Evolutionary conservation across 2,329 filamentous ascomycete species (phyloP), one percentile per base, ranked within the genome.

Genomic region (Trichoderma lentiforme): DNA sequence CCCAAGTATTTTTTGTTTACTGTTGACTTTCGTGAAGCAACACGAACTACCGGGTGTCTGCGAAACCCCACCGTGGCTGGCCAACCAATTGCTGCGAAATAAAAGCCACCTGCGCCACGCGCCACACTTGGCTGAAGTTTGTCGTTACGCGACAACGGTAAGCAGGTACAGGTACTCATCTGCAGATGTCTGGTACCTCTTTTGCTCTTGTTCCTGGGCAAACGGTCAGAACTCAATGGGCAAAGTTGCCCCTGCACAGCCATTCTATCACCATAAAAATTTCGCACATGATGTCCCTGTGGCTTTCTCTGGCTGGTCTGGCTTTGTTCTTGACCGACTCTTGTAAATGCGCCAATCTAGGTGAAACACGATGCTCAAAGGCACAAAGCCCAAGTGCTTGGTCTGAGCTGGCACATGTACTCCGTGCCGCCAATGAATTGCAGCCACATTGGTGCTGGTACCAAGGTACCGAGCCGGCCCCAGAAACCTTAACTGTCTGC

Each of bases 1-100:
- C 26, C 15, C 30, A 21, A 3, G 47, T 53, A 53, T 71, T 24
- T 58, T 70, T 70, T 70, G 66, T 70, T 70, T 70, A 70, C 57
- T 70, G 36, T 70, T 70, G 39, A 62, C 66, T 53, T 58, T 70
- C 39, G n/a, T 18, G 43, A 34, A 28, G 39, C 39, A 68, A 68
- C 65, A 60, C 65, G 65, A 65, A 68, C 63, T 24, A 53, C 28
- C 28, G 11, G 57, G 57, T 60, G 28, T 47, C 34, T 21, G 56
- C 53, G 53, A 32, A 26, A 60, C 65, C 65, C 65, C 65, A 60
- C 65, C 34, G 32, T 28, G 21, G 26, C 18, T 21, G 36, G 36
- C 65, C 34, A 68, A 60, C 53, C 56, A 60, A 47, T 47, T 60
- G 65, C 9, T 43, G 36, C 28, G 8, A 26, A 14, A 8, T 26